Evolutionary conservation across 805 yeast species (phyloP).

Genomic region (Spathaspora boniae): DNA sequence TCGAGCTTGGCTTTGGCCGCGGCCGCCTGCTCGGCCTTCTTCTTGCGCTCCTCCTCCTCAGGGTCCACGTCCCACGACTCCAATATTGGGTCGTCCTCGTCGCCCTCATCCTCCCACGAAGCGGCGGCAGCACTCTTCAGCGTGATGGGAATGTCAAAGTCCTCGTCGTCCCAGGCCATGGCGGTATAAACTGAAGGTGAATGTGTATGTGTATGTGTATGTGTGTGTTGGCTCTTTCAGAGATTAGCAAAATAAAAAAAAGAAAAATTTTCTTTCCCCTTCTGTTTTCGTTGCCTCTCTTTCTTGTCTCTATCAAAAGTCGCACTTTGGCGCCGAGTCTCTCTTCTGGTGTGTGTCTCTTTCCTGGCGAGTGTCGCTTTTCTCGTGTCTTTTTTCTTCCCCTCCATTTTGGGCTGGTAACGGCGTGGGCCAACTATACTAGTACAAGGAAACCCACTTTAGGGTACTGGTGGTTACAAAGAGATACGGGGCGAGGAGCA

Average conservation of each 20-base stretch:
- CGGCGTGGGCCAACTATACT: too few relatives aligned
- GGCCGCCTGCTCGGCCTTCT: constrained; percentile 36
- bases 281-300: constrained; percentile 1
- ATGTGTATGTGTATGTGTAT: neutral
- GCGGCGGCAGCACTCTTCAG: constrained; percentile 52
- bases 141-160: constrained; percentile 62
- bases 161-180: constrained; percentile 83
- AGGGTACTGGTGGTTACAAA: too few relatives aligned
- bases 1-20: constrained; percentile 43
- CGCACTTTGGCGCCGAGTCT: too few relatives aligned
- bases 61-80: constrained; percentile 89
- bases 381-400: too few relatives aligned
- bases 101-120: constrained; percentile 82
- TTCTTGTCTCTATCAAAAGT: neutral
- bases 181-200: constrained; percentile 1
- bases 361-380: too few relatives aligned
- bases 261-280: constrained; percentile 2
- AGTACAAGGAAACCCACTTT: too few relatives aligned
- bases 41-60: constrained; percentile 57
- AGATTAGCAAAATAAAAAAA: too few relatives aligned
- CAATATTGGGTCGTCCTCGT: constrained; percentile 67
- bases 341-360: too few relatives aligned
- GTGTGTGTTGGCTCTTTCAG: too few relatives aligned
- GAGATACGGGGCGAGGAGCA: too few relatives aligned
- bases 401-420: too few relatives aligned